These are phyloP conservation scores for Penicillium rolfsii DNA, from an alignment of 2,329 filamentous ascomycete species.

Conservation along the genomic window DNA sequence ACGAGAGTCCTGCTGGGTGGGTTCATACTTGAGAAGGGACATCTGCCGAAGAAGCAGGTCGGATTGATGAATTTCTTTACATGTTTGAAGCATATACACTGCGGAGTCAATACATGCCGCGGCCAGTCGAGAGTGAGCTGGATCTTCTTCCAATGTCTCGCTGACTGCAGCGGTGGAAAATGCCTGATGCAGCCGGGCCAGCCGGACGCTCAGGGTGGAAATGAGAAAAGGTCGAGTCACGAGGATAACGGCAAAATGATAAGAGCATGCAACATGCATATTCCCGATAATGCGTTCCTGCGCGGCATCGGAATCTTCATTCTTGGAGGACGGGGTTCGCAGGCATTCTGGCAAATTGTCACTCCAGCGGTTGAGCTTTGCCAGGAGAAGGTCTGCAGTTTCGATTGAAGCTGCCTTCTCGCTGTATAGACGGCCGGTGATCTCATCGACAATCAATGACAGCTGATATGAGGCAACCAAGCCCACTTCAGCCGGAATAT, in stretches of 20 bases:
- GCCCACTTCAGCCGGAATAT: constrained; percentile 26
- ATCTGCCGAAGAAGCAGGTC: constrained; percentile 57
- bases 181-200: constrained; percentile 31
- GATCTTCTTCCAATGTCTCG: constrained; percentile 31
- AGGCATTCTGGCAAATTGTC: constrained; percentile 47
- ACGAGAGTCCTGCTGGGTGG: no score
- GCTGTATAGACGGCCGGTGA: constrained; percentile 49
- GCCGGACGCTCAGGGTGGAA: constrained; percentile 49
- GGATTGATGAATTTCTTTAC: constrained; percentile 52
- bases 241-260: constrained; percentile 63
- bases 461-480: constrained; percentile 50
- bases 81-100: constrained; percentile 59
- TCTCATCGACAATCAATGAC: constrained; percentile 50
- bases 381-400: constrained; percentile 47
- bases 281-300: constrained; percentile 51
- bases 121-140: constrained; percentile 47
- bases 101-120: constrained; percentile 61
- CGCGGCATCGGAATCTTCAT: constrained; percentile 23
- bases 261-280: constrained; percentile 60
- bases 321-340: constrained; percentile 25
- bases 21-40: constrained; percentile 62
- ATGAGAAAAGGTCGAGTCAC: constrained; percentile 61
- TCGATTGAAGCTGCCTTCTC: constrained; percentile 39
- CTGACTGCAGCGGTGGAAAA: constrained; percentile 25
- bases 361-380: constrained; percentile 53